Percentiles rank a stretch among this genome's conserved stretches.
Conservation (phyloP, 805 yeast genomes). For the Spathaspora arborariae region DNA sequence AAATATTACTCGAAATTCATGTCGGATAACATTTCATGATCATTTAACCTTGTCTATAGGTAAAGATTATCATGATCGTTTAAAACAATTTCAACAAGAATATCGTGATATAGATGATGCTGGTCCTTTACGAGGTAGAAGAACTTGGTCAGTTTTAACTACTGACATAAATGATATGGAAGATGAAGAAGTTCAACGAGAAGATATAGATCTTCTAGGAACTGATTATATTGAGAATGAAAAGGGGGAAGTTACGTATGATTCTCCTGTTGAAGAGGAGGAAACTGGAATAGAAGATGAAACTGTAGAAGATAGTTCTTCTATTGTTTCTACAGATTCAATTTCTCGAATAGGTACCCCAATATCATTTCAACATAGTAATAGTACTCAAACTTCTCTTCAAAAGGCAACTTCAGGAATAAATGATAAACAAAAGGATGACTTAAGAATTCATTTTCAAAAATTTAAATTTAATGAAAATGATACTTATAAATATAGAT, state of each 20-base stretch:
- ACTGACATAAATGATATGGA: slow-evolving; percentile 29
- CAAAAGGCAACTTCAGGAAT: slow-evolving; percentile 11
- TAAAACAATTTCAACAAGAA: slow-evolving; percentile 30
- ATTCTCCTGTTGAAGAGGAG: slow-evolving; percentile 12
- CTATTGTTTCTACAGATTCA: slow-evolving; percentile 1
- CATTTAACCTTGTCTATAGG: slow-evolving; percentile 47
- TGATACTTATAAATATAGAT: slow-evolving; percentile 46
- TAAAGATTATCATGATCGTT: slow-evolving; percentile 31
- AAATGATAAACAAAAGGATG: slow-evolving; percentile 33
- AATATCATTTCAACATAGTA: slow-evolving; percentile 12
- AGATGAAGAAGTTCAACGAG: slow-evolving; percentile 32
- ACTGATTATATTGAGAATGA: slow-evolving; percentile 19
- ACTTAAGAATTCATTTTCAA: slow-evolving; percentile 33
- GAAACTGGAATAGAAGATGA: slow-evolving; percentile 7
- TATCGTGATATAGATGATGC: slow-evolving; percentile 11
- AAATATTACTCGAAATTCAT: slow-evolving; percentile 67
- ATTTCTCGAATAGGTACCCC: slow-evolving; percentile 19
- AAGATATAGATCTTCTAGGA: slow-evolving; percentile 35
- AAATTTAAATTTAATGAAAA: slow-evolving; percentile 37
- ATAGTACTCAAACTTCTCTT: slow-evolving; percentile 1
- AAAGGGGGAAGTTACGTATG: slow-evolving; percentile 8
- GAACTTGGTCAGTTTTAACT: slow-evolving; percentile 17
- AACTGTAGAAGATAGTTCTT: slow-evolving; percentile 3
- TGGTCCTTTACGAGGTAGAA: slow-evolving; percentile 8
- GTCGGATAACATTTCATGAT: slow-evolving; percentile 66